These are phyloP conservation scores for Syzygium malaccense DNA, from an alignment of 441 rosid species.

Conservation along the genomic window DNA sequence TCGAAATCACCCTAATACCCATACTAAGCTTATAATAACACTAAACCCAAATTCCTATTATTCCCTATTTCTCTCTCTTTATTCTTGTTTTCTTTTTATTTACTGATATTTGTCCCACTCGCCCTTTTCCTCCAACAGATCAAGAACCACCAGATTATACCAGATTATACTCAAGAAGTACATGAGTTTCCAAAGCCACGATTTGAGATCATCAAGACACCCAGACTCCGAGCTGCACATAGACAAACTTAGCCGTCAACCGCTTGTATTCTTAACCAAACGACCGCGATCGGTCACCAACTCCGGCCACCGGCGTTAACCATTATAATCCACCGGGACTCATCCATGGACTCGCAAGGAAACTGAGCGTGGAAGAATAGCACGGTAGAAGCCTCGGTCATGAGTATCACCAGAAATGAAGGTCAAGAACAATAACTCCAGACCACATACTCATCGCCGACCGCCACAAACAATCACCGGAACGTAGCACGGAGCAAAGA, in stretches of 20 bases:
- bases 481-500: neutral
- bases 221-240: neutral
- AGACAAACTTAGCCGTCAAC: neutral
- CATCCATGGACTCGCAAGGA: neutral
- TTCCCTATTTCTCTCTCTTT: neutral
- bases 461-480: neutral
- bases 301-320: neutral
- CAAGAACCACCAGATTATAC: too few species aligned
- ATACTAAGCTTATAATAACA: too few species aligned
- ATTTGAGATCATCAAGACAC: neutral
- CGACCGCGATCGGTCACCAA: neutral
- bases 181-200: neutral
- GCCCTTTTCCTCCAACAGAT: neutral
- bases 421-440: neutral
- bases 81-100: neutral
- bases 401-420: neutral
- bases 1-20: too few species aligned
- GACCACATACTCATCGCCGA: neutral
- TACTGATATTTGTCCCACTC: neutral
- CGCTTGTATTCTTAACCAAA: neutral
- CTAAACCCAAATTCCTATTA: neutral
- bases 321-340: neutral
- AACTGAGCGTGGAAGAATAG: neutral
- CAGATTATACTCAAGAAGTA: neutral
- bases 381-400: neutral